Evolutionary conservation across 768 basidiomycete species (phyloP).

Genomic region (Sutorius australiensis): DNA sequence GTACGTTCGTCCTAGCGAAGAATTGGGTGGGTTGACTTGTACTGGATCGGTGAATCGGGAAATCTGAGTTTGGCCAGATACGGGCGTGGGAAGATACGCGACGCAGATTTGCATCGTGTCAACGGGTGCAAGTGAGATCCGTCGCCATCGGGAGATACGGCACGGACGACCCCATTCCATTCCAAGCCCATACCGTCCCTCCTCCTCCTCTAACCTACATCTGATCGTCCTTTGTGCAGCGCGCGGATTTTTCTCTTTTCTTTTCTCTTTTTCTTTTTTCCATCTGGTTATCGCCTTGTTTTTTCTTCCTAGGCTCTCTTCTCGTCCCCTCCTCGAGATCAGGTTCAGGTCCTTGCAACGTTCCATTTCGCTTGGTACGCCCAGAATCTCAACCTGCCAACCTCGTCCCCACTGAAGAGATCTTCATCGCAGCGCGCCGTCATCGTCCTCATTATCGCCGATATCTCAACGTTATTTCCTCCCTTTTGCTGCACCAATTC

Average conservation of each 20-base stretch:
- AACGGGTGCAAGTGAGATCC: conserved; percentile 40
- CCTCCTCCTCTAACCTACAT: conserved; percentile 4
- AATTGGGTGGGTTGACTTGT: not conserved
- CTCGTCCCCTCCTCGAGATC: not conserved
- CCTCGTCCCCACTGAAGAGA: conserved; percentile 5
- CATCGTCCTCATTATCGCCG: conserved; percentile 15
- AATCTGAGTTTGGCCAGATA: conserved; percentile 23
- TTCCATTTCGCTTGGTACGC: conserved; percentile 4
- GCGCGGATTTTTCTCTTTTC: too few relatives aligned
- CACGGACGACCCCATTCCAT: conserved; percentile 35
- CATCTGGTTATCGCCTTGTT: conserved; percentile 7
- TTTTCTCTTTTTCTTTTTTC: conserved; percentile 13
- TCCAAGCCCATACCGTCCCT: conserved; percentile 3
- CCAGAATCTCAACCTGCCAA: not conserved
- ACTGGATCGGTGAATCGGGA: conserved; percentile 29
- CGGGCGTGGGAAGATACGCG: conserved; percentile 26
- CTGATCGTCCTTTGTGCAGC: conserved; percentile 3
- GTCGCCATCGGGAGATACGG: conserved; percentile 66
- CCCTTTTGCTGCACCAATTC: not conserved
- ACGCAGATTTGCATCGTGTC: conserved; percentile 31
- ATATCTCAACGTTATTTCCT: conserved; percentile 16
- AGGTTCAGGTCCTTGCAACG: not conserved
- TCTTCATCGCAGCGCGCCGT: conserved; percentile 18
- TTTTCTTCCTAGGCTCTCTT: not conserved
- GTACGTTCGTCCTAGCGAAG: conserved; percentile 14